Base-by-base conservation (phyloP, 2,329 filamentous ascomycete genomes). In the Aspergillus awamori region DNA sequence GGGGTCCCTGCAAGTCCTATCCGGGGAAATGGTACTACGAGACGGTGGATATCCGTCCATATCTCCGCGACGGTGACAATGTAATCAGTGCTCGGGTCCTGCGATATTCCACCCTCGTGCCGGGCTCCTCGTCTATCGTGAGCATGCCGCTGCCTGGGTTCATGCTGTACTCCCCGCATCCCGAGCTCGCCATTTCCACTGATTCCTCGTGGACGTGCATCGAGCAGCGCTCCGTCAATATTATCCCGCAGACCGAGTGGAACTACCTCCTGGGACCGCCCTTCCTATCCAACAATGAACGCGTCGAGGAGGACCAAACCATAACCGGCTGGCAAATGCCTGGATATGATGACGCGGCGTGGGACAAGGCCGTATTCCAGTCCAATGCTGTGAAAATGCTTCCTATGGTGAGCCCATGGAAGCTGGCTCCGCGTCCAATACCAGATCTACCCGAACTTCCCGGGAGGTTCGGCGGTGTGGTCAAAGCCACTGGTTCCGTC, bases 21-120 rank as follows among this genome's bases (percentile, higher is more conserved):
- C 61, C 48, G 5, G 38, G 38, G 0, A 52, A 58, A 38, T 63
- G 54, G 49, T 55, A 58, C 15, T 58, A 63, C 15, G 61, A 63
- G 49, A 63, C 58, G 1, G 26, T 60, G 1, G 58, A 58, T n/a
- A 48, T 63, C 36, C 43, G 48, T 1, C 58, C 54, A 11, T 56
- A 51, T 7, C 33, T 54, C 2, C 4, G 5, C 13, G 22, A 10
- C 2, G 58, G 43, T 2, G 11, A 3, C 5, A 63, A 63, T 26
- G 43, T 60, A 5, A 7, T 63, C 13, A 53, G 53, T 17, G 58
- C 54, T 10, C 24, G 58, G 0, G 58, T 63, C 2, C 39, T 63
- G n/a, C 53, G 61, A 5, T 63, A 60, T 30, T 60, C 61, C 6
- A 22, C 17, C 5, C 11, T 24, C 11, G 7, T 36, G 15, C 24